A percentile compares a stretch with the other conserved stretches of the same genome.
Conservation (phyloP, 345 rosid genomes). For the Xanthoceras sorbifolium region DNA sequence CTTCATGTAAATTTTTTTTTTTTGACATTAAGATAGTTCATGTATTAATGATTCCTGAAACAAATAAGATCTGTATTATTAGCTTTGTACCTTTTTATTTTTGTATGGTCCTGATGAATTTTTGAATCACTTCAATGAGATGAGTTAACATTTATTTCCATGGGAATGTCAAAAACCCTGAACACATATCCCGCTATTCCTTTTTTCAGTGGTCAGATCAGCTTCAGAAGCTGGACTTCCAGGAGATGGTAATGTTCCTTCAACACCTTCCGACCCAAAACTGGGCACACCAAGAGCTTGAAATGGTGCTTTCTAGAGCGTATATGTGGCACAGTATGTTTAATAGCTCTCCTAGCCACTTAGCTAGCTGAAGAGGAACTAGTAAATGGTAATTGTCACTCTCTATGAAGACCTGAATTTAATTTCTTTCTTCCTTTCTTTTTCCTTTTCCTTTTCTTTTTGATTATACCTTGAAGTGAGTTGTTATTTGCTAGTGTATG, state of each 20-base stretch:
- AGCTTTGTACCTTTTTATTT: not conserved
- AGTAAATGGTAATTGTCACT: not conserved
- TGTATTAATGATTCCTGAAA: not conserved
- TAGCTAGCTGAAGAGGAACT: slow-evolving; percentile 41
- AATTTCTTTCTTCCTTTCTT: not conserved
- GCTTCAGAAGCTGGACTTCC: slow-evolving; percentile 91
- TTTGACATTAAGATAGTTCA: not conserved
- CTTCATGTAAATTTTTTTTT: too few species aligned
- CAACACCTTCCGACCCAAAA: slow-evolving; percentile 91
- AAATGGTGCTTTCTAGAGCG: slow-evolving; percentile 87
- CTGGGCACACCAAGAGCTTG: slow-evolving; percentile 89
- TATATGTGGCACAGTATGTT: slow-evolving; percentile 96
- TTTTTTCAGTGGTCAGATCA: slow-evolving; percentile 80
- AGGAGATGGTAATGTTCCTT: slow-evolving; percentile 97
- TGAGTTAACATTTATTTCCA: not conserved
- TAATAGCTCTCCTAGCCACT: slow-evolving; percentile 74
- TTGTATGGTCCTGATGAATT: not conserved
- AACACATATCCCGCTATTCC: not conserved
- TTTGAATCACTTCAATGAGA: not conserved
- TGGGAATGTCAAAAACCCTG: not conserved
- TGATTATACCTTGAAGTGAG: not conserved
- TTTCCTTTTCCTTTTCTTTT: not conserved
- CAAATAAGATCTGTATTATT: not conserved
- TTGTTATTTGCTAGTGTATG: slow-evolving; percentile 8
- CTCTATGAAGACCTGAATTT: not conserved